Evolutionary conservation across 306 rosid species (phyloP), one percentile per base, ranked within the genome.

Genomic region (Acacia melanoxylon): DNA sequence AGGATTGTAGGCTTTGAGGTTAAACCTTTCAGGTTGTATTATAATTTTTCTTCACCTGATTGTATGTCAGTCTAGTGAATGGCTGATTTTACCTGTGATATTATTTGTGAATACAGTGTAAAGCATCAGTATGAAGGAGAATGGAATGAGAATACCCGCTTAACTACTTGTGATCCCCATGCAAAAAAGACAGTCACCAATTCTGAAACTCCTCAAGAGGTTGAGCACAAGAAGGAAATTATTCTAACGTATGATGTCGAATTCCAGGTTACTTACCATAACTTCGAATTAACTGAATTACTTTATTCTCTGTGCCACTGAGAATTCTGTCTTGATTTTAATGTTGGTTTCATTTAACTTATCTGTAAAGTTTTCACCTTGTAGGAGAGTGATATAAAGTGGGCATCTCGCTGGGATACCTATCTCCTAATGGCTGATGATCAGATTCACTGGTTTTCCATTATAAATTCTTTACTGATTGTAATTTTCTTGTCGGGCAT

Each of bases 381-480:
- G 79, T 74, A 94, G 97, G 94, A 89, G 85, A 94, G 98, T 85
- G 88, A 90, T 66, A 92, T 94, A 86, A 94, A 94, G 81, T 94
- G 98, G 98, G 98, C 98, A 54, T 94, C 97, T 63, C 92, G 98
- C 41, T 94, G 98, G 97, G 97, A 94, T 80, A 90, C 98, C 25
- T 94, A 94, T 89, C 97, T 94, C 83, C 90, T 92, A 83, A 91
- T 94, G 97, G 91, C 98, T 22, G 98, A 94, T 82, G 97, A 94
- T 75, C 97, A 94, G 85, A 93, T 94, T 87, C 98, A 94, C 83
- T 94, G 97, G 98, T 94, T 94, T 83, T 94, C 98, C 48, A 94
- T 94, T 37, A 87, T 94, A 19, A 94, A 92, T 74, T 94, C 98
- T 27, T 72, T 91, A 74, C 91, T 94, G 98, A 94, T 93, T 81